These are phyloP conservation scores for Echites panduratus DNA, from an alignment of 257 asterid species.

Conservation along the genomic window DNA sequence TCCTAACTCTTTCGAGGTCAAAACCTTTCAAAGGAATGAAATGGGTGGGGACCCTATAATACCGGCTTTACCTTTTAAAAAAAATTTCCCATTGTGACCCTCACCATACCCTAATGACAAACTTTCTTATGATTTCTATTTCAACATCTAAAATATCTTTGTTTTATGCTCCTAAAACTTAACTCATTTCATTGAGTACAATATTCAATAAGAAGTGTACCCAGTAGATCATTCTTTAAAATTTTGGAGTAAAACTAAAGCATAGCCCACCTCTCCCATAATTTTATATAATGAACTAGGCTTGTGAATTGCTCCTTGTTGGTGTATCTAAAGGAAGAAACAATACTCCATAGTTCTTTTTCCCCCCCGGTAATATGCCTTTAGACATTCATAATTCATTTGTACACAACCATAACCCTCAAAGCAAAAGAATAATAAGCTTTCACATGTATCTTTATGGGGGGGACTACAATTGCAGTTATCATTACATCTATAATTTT, in stretches of 20 bases:
- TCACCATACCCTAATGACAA: neutral
- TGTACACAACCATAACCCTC: neutral
- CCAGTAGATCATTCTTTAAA: too few relatives aligned
- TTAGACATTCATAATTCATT: neutral
- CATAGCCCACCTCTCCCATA: neutral
- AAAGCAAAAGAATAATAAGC: neutral
- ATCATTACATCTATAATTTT: neutral
- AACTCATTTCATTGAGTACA: too few relatives aligned
- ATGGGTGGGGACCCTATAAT: too few relatives aligned
- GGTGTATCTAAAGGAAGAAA: neutral
- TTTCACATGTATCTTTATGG: neutral
- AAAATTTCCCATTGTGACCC: conserved; percentile 1
- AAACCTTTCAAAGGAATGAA: too few relatives aligned
- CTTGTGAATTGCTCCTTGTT: neutral
- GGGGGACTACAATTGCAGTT: neutral
- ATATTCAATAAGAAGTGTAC: too few relatives aligned
- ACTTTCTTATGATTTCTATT: neutral
- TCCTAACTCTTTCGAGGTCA: too few relatives aligned
- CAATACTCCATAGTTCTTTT: neutral
- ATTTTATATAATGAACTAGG: neutral
- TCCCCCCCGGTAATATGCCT: neutral
- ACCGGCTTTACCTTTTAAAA: too few relatives aligned
- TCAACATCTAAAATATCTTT: neutral
- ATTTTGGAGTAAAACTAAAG: neutral
- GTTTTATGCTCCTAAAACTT: too few relatives aligned